Evolutionary conservation across 2,329 filamentous ascomycete species (phyloP).

Genomic region (Colletotrichum karsti): DNA sequence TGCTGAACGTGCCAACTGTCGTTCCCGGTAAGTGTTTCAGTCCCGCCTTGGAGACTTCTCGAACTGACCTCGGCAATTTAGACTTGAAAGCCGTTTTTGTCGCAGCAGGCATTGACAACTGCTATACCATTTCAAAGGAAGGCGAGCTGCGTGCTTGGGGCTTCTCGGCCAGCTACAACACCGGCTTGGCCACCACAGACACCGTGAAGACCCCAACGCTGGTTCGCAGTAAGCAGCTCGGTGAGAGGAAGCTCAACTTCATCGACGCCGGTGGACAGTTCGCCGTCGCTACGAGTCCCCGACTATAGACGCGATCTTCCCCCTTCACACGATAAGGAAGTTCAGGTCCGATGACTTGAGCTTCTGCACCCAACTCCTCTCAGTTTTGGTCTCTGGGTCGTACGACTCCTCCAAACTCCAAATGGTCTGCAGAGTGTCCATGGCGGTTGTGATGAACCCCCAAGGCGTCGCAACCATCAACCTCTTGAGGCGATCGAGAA

Average conservation of each 20-base stretch:
- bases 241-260: slow-evolving; percentile 2
- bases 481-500: slow-evolving; percentile 52
- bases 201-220: slow-evolving; percentile 69
- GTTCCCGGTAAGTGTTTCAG: slow-evolving; percentile 33
- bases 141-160: slow-evolving; percentile 18
- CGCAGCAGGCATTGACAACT: slow-evolving; percentile 24
- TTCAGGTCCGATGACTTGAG: slow-evolving; percentile 50
- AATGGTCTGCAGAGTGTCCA: slow-evolving; percentile 52
- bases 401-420: slow-evolving; percentile 44
- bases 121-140: neutral
- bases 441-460: slow-evolving; percentile 57
- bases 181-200: slow-evolving; percentile 51
- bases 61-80: neutral
- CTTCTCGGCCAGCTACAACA: slow-evolving; percentile 16
- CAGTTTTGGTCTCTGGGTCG: slow-evolving; percentile 27
- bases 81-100: slow-evolving; percentile 44
- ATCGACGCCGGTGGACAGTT: slow-evolving; percentile 23
- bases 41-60: rapidly evolving
- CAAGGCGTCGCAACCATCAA: slow-evolving; percentile 53
- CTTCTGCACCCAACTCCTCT: slow-evolving; percentile 52
- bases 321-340: slow-evolving; percentile 50
- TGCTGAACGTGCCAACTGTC: slow-evolving; percentile 57
- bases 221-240: slow-evolving; percentile 1
- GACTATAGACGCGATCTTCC: neutral
- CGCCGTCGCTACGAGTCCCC: slow-evolving; percentile 7